Base-by-base conservation (phyloP, 805 yeast species). In the Kuraishia floccosa region DNA sequence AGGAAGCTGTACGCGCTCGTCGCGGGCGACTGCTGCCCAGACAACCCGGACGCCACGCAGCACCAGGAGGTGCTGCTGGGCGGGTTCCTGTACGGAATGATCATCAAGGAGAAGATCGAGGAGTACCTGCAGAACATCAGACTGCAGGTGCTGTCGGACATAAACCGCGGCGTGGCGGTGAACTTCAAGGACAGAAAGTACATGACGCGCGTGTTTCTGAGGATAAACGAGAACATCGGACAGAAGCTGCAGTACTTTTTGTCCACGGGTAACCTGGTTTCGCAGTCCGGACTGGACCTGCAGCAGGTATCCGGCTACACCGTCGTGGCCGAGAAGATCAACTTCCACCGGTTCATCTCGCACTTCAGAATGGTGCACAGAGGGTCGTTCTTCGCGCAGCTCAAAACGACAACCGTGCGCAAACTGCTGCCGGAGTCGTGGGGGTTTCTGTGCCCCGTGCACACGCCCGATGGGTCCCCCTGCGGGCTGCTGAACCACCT, bases 331-430 rank as follows among this genome's bases (percentile, higher is more conserved):
- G 98, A 91, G 61, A 91, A 91, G 59, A 91, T 91, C 58, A 91
- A 91, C 55, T 91, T 86, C 69, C 81, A 91, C 58, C 80, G 98
- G 52, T 91, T 91, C 63, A 76, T 91, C 41, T 78, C 97, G n/a
- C 98, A 91, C 65, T 91, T 91, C 71, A 68, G 98, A 61, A 91
- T 91, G 98, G 97, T 91, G 32, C 98, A 91, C 60, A 81, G 98
- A 74, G 98, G 98, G 58, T 85, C 97, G 41, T 91, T 91, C 76
- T 91, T 91, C 55, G 96, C 98, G 27, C 95, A 89, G 56, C 70
- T 91, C 60, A 91, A 91, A 54, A 91, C 98, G 25, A 91, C 98
- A 16, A 81, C 97, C 1, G 98, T 91, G 30, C 76, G 98, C 65
- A 91, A 91, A 56, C 65, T 91, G 46, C 68, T 91, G 35, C 98